A percentile compares a stretch with the other conserved stretches of the same genome.
Evolutionary conservation across 441 rosid species (phyloP).

Genomic region (Erodium trifolium): DNA sequence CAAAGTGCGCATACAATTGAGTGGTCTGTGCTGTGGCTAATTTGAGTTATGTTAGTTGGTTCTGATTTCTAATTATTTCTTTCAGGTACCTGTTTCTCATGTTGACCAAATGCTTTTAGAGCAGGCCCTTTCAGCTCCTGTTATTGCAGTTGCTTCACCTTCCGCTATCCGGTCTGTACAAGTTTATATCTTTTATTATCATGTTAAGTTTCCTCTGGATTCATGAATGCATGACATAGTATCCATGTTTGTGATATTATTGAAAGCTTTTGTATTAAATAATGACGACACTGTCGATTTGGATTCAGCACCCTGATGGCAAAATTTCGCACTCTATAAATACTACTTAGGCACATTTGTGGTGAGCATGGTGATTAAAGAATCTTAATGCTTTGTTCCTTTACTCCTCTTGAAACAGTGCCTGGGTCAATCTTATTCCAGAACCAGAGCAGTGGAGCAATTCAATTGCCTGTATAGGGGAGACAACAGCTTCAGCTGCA

Average conservation of each 20-base stretch:
- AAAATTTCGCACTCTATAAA: conserved; percentile 1
- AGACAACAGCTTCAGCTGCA: conserved; percentile 87
- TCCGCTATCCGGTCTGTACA: conserved; percentile 59
- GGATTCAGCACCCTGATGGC: conserved; percentile 4
- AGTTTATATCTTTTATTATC: conserved; percentile 7
- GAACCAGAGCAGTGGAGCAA: conserved; percentile 49
- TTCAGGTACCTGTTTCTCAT: conserved; percentile 60
- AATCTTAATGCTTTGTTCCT: conserved; percentile 16
- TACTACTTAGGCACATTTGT: neutral
- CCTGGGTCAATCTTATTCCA: conserved; percentile 63
- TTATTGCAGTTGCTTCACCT: conserved; percentile 88
- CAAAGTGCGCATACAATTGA: neutral
- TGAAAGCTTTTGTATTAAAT: conserved; percentile 3
- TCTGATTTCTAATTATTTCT: conserved; percentile 16
- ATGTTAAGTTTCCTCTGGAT: neutral
- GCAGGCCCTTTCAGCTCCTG: conserved; percentile 65
- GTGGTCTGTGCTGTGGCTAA: neutral
- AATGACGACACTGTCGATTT: conserved; percentile 7
- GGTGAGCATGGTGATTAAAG: conserved; percentile 8
- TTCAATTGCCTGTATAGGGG: conserved; percentile 83
- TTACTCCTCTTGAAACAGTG: conserved; percentile 37
- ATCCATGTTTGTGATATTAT: neutral
- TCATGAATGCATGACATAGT: neutral
- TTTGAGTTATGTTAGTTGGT: neutral
- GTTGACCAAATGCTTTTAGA: conserved; percentile 51